A percentile compares a stretch with the other conserved stretches of the same genome.
phyloP scores from a whole-genome alignment of 2,329 filamentous ascomycete genomes.

The Penicillium sp. region DNA sequence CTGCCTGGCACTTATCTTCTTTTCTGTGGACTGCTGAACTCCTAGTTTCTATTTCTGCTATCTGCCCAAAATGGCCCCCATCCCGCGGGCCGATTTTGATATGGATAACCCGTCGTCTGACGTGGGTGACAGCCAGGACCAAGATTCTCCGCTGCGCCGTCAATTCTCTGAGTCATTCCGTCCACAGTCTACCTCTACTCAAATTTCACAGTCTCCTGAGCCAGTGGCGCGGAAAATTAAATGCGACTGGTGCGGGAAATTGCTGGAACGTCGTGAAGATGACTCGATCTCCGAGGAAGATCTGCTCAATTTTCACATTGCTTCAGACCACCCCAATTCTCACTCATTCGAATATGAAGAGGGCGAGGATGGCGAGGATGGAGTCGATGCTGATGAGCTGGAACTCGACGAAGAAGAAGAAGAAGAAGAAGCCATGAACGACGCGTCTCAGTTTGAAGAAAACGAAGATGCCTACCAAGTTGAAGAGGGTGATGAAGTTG shows the following conservation, averaged over 20 bases:
- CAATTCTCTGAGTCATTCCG: conserved; percentile 42
- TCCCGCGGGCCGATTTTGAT: conserved; percentile 36
- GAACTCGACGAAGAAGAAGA: not conserved
- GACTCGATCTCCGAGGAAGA: conserved; percentile 27
- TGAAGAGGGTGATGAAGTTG: conserved; percentile 18
- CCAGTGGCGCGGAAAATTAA: conserved; percentile 28
- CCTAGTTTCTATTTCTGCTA: conserved; percentile 1
- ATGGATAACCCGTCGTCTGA: conserved; percentile 39
- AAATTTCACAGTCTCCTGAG: conserved; percentile 36
- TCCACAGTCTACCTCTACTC: conserved; percentile 35
- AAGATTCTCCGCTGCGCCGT: conserved; percentile 38
- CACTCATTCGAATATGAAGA: conserved; percentile 24
- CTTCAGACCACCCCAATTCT: conserved; percentile 34
- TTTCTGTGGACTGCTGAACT: not conserved
- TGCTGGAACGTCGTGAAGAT: conserved; percentile 29
- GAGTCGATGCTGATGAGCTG: conserved; percentile 6
- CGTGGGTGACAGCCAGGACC: conserved; percentile 37
- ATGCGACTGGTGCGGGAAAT: conserved; percentile 40
- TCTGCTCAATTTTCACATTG: conserved; percentile 35
- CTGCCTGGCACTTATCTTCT: not conserved
- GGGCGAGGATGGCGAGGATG: not conserved
- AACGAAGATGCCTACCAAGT: conserved; percentile 12
- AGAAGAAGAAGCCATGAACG: conserved; percentile 12
- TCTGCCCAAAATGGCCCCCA: conserved; percentile 31
- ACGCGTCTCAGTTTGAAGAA: conserved; percentile 5